Percentiles rank a stretch among this genome's conserved stretches.
These are phyloP conservation scores for Macrolepiota albuminosa DNA, from an alignment of 768 basidiomycete species.

Conservation along the genomic window DNA sequence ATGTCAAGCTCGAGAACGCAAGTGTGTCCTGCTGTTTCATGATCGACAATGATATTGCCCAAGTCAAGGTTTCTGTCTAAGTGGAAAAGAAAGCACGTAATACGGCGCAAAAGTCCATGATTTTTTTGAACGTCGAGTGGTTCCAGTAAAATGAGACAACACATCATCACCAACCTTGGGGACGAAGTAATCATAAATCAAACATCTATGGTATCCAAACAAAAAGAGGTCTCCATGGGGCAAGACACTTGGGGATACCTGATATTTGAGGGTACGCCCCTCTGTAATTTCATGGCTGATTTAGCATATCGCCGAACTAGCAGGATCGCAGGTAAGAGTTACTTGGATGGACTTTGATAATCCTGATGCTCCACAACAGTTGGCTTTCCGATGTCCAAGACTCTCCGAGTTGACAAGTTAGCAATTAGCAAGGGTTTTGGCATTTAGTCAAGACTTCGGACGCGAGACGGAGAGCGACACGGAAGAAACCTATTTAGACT, in stretches of 20 bases:
- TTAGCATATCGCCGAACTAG: background rate
- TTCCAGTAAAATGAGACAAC: background rate
- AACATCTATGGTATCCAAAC: no score
- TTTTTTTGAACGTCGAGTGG: background rate
- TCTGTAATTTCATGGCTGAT: background rate
- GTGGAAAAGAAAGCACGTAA: background rate
- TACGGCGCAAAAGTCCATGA: background rate
- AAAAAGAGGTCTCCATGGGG: background rate
- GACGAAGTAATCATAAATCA: background rate
- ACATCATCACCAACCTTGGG: background rate
- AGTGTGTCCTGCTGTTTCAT: background rate
- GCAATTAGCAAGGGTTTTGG: background rate
- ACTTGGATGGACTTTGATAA: background rate
- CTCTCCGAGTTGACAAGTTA: background rate
- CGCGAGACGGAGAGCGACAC: background rate
- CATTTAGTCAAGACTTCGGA: background rate
- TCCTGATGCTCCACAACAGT: background rate
- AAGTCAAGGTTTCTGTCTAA: no score
- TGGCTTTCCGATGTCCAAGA: background rate
- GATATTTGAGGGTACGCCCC: background rate
- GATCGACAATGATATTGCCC: no score
- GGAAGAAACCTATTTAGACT: background rate
- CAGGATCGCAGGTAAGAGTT: background rate
- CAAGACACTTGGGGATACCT: background rate
- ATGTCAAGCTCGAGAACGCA: background rate